phyloP scores from a whole-genome alignment of 768 basidiomycete species.

The Lyophyllum atratum region DNA sequence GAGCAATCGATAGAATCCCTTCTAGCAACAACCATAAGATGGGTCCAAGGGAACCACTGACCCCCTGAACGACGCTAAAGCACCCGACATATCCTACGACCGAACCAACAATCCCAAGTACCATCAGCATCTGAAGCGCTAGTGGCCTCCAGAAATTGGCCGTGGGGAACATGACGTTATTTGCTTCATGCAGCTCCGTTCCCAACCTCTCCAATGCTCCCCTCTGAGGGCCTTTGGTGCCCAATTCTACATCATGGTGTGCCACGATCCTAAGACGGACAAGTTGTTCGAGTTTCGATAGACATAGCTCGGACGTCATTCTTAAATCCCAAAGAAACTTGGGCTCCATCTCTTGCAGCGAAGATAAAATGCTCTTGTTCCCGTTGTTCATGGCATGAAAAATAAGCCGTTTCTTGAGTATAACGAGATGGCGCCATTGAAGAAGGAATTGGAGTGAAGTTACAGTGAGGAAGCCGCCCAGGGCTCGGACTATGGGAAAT shows the following conservation, averaged over 20 bases:
- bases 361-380: not conserved
- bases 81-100: constrained; percentile 18
- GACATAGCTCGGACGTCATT: not conserved
- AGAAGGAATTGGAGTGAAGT: constrained; percentile 15
- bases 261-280: not conserved
- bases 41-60: not conserved
- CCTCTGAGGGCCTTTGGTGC: not conserved
- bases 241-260: not conserved
- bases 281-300: not conserved
- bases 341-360: not conserved
- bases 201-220: not conserved
- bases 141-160: not conserved
- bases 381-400: constrained; percentile 4
- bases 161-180: not conserved
- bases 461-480: constrained; percentile 15
- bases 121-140: constrained; percentile 1
- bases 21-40: constrained; percentile 16
- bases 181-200: not conserved
- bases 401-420: constrained; percentile 3
- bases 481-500: constrained; percentile 12
- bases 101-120: not conserved
- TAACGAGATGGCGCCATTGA: constrained; percentile 6
- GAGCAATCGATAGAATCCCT: constrained; percentile 8
- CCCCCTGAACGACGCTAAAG: constrained; percentile 15
- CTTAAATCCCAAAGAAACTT: not conserved